These are phyloP conservation scores for Dovyalis caffra DNA, from an alignment of 345 rosid species.

Conservation along the genomic window DNA sequence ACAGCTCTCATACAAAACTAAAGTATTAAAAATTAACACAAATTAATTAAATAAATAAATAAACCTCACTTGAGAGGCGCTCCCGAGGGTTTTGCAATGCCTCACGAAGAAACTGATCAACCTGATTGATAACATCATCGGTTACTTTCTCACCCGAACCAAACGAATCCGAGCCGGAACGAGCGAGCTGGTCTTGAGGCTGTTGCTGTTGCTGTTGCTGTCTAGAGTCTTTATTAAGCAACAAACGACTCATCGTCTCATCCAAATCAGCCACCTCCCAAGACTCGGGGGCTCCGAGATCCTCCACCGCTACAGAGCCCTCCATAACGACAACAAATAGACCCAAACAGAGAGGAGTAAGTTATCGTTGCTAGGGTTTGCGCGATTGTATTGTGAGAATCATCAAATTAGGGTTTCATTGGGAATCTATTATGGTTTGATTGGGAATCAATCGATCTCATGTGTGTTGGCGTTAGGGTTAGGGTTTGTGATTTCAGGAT, in stretches of 20 bases:
- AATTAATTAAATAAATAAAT: background rate
- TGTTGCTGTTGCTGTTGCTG: slow-evolving; percentile 1
- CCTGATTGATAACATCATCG: slow-evolving; percentile 48
- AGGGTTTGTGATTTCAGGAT: slow-evolving; percentile 8
- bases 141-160: slow-evolving; percentile 19
- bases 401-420: background rate
- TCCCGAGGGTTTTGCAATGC: slow-evolving; percentile 79
- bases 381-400: background rate
- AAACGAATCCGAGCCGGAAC: background rate
- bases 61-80: slow-evolving; percentile 60
- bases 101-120: slow-evolving; percentile 78
- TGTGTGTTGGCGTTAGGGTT: slow-evolving; percentile 12
- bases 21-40: background rate
- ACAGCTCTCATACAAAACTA: background rate
- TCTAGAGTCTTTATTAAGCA: slow-evolving; percentile 36
- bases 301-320: slow-evolving; percentile 69
- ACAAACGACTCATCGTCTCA: slow-evolving; percentile 62
- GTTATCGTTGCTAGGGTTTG: slow-evolving; percentile 13
- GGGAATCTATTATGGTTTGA: background rate
- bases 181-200: background rate
- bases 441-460: slow-evolving; percentile 18
- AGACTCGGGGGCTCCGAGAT: slow-evolving; percentile 74
- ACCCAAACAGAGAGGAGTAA: background rate
- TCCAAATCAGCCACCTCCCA: slow-evolving; percentile 88
- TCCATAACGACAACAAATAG: slow-evolving; percentile 38